phyloP scores from a whole-genome alignment of 257 asterid species.

The Nicotiana tomentosiformis region DNA sequence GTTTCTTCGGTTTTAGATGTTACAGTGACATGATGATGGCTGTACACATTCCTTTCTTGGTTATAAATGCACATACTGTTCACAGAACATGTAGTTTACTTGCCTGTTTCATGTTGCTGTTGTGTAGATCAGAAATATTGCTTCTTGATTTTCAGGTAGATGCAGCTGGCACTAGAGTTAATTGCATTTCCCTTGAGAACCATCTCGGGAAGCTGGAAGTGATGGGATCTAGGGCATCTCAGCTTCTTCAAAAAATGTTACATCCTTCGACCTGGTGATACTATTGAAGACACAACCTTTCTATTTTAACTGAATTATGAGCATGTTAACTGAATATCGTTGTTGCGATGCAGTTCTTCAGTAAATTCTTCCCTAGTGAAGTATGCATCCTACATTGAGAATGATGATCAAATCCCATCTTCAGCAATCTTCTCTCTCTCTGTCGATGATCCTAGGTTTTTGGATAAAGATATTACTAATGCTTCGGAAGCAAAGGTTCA shows the following conservation, averaged over 20 bases:
- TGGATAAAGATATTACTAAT: slow-evolving; percentile 17
- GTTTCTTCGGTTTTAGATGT: background rate
- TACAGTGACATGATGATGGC: background rate
- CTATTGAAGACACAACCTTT: slow-evolving; percentile 6
- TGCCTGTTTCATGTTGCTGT: background rate
- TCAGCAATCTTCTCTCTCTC: slow-evolving; percentile 46
- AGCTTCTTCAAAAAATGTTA: slow-evolving; percentile 64
- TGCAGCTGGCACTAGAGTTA: slow-evolving; percentile 27
- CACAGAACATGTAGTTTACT: background rate
- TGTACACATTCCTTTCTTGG: background rate
- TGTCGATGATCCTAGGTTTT: slow-evolving; percentile 66
- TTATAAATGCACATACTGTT: background rate
- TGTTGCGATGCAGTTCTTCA: slow-evolving; percentile 30
- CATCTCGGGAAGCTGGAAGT: slow-evolving; percentile 74
- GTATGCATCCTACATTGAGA: slow-evolving; percentile 26
- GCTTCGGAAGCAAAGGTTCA: slow-evolving; percentile 27
- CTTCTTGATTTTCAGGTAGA: slow-evolving; percentile 43
- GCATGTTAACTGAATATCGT: slow-evolving; percentile 9
- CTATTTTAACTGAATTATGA: slow-evolving; percentile 2
- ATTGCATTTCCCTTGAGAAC: slow-evolving; percentile 63
- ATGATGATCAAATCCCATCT: slow-evolving; percentile 29
- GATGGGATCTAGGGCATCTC: slow-evolving; percentile 56
- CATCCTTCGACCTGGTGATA: slow-evolving; percentile 55
- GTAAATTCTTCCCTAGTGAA: slow-evolving; percentile 29
- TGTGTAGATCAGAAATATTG: background rate